Evolutionary conservation across 1,139 yeast species (phyloP).

Genomic region (Pichia sp.): DNA sequence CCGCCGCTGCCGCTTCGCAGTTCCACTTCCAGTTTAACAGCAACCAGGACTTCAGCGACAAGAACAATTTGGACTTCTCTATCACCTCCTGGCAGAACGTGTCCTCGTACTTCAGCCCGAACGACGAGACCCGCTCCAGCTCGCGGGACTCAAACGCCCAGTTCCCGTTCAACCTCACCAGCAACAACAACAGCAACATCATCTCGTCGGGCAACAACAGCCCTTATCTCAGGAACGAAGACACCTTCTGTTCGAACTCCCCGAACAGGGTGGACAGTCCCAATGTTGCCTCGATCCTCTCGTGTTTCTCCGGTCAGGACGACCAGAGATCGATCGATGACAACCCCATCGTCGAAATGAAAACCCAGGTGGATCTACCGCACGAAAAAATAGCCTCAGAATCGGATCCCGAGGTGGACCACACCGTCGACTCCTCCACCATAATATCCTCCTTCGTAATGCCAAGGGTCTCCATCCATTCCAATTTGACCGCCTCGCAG

Average conservation of each 20-base stretch:
- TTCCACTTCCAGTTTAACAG: slow-evolving; percentile 7
- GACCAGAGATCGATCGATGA: slow-evolving; percentile 13
- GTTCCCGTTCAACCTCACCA: slow-evolving; percentile 9
- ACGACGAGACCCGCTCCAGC: slow-evolving; percentile 16
- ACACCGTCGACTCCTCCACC: slow-evolving; percentile 26
- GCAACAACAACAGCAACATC: slow-evolving; percentile 14
- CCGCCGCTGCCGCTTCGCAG: not conserved
- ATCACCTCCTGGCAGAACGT: slow-evolving; percentile 30
- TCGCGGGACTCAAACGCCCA: slow-evolving; percentile 10
- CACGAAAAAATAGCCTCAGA: not conserved
- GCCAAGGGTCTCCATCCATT: slow-evolving; percentile 29
- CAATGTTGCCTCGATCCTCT: slow-evolving; percentile 28
- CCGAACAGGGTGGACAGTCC: slow-evolving; percentile 21
- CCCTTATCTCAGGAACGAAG: slow-evolving; percentile 6
- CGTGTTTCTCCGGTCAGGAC: slow-evolving; percentile 31
- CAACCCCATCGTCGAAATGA: not conserved
- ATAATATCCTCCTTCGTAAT: slow-evolving; percentile 33
- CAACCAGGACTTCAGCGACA: not conserved
- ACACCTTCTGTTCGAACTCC: not conserved
- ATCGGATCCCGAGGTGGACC: slow-evolving; percentile 20
- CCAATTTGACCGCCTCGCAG: slow-evolving; percentile 3
- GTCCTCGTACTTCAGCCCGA: slow-evolving; percentile 1
- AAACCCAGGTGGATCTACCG: not conserved
- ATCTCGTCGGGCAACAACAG: slow-evolving; percentile 16
- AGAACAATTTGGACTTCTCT: slow-evolving; percentile 19